A percentile compares a stretch with the other conserved stretches of the same genome.
Conservation (phyloP, 1,284 basidiomycete species). For the Ceratobasidium sp. region DNA sequence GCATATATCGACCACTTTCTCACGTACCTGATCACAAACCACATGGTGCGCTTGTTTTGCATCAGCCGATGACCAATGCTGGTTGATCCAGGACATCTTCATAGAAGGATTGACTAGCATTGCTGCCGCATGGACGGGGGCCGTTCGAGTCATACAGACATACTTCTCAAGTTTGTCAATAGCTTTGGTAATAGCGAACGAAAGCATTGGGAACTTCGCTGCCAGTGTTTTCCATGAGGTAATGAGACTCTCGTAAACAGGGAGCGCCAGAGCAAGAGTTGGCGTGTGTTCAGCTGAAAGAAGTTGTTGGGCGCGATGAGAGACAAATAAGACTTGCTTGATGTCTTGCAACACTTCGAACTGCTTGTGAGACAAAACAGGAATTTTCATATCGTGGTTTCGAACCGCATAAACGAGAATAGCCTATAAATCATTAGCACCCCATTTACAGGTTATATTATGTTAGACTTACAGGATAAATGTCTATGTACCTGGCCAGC, state of each 20-base stretch:
- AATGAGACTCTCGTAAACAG: constrained; percentile 35
- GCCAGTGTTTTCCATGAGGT: neutral
- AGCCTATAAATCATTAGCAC: neutral
- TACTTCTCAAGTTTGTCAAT: constrained; percentile 18
- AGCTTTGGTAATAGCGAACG: neutral
- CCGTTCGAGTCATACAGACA: neutral
- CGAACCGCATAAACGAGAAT: neutral
- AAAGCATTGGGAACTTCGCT: neutral
- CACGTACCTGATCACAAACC: neutral
- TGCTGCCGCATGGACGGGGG: neutral
- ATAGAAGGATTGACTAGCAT: constrained; percentile 24
- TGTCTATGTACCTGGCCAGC: constrained; percentile 32
- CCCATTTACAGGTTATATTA: too few relatives aligned
- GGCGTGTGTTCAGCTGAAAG: constrained; percentile 42
- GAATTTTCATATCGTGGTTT: constrained; percentile 5
- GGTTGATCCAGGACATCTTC: constrained; percentile 10
- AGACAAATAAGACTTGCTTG: neutral
- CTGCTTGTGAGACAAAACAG: constrained; percentile 18
- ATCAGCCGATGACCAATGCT: constrained; percentile 1
- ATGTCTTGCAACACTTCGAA: constrained; percentile 33
- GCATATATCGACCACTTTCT: neutral
- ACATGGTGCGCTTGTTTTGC: neutral
- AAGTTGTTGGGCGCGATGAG: constrained; percentile 31
- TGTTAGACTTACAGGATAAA: constrained; percentile 42
- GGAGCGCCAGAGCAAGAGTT: constrained; percentile 38